These are phyloP conservation scores for Euphrasia confusa DNA, from an alignment of 257 asterid genomes.

Conservation along the genomic window DNA sequence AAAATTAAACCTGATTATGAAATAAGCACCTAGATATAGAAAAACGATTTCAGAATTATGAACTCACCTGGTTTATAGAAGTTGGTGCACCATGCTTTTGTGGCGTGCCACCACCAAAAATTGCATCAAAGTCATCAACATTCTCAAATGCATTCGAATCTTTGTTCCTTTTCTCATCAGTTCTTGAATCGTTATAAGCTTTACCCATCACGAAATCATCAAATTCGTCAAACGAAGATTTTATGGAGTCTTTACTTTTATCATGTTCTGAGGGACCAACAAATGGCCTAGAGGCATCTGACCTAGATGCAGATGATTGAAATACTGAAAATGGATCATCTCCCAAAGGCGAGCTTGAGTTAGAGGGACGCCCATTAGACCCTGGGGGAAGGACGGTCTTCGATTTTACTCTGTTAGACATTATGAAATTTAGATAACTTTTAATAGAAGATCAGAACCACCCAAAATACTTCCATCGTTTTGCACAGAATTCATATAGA, in stretches of 20 bases:
- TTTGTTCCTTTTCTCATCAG: slow-evolving; percentile 12
- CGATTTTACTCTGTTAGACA: slow-evolving; percentile 25
- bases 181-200: slow-evolving; percentile 26
- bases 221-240: slow-evolving; percentile 41
- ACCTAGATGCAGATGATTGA: slow-evolving; percentile 33
- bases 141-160: slow-evolving; percentile 23
- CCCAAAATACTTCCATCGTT: not conserved
- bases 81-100: slow-evolving; percentile 25
- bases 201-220: slow-evolving; percentile 42
- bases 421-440: not conserved
- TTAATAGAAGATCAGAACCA: not conserved
- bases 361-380: slow-evolving; percentile 29
- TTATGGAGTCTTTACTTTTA: slow-evolving; percentile 26
- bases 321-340: slow-evolving; percentile 49
- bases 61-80: slow-evolving; percentile 42
- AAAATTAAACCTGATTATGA: not conserved
- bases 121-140: slow-evolving; percentile 30
- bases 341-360: slow-evolving; percentile 27
- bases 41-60: slow-evolving; percentile 13
- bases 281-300: slow-evolving; percentile 37
- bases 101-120: slow-evolving; percentile 32
- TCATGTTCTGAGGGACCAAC: slow-evolving; percentile 27
- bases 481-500: not conserved
- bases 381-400: slow-evolving; percentile 25
- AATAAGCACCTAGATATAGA: slow-evolving; percentile 5